These are phyloP conservation scores for Wickerhamomyces hampshirensis DNA, from an alignment of 805 yeast genomes.

Conservation along the genomic window DNA sequence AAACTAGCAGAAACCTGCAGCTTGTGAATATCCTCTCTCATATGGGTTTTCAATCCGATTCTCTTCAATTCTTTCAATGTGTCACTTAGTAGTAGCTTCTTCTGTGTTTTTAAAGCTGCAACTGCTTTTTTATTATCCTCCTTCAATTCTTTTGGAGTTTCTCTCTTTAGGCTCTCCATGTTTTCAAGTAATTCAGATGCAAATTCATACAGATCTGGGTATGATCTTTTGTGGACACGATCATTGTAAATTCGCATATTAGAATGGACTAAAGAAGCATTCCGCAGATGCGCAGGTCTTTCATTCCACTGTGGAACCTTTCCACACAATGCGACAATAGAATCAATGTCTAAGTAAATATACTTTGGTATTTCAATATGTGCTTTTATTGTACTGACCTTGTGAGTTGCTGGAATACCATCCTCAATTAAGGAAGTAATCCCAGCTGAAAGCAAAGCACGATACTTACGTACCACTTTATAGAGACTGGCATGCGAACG, in stretches of 20 bases:
- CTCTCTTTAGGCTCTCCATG: conserved; percentile 59
- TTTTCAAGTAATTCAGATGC: conserved; percentile 51
- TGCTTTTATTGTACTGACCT: conserved; percentile 9
- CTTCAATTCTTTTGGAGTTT: conserved; percentile 68
- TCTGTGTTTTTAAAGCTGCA: conserved; percentile 75
- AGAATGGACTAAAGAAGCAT: conserved; percentile 42
- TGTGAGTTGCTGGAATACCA: conserved; percentile 40
- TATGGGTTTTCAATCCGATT: conserved; percentile 68
- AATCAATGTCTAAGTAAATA: conserved; percentile 11
- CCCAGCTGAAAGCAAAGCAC: conserved; percentile 51
- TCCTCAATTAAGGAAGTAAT: conserved; percentile 53
- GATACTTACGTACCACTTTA: conserved; percentile 78
- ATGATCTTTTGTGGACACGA: conserved; percentile 26
- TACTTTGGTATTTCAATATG: conserved; percentile 6
- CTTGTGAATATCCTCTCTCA: conserved; percentile 61
- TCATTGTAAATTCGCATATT: conserved; percentile 50
- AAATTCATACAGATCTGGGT: conserved; percentile 49
- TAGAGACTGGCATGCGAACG: conserved; percentile 80
- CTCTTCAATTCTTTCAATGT: conserved; percentile 67
- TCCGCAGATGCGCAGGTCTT: conserved; percentile 54
- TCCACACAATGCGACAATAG: conserved; percentile 5
- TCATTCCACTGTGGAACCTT: conserved; percentile 43
- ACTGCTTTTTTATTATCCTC: conserved; percentile 71
- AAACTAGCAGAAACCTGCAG: conserved; percentile 58
- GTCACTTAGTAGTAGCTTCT: conserved; percentile 71